Evolutionary conservation across 495 filamentous ascomycete genomes (phyloP).

Genomic region (Tetracladium setigerum): DNA sequence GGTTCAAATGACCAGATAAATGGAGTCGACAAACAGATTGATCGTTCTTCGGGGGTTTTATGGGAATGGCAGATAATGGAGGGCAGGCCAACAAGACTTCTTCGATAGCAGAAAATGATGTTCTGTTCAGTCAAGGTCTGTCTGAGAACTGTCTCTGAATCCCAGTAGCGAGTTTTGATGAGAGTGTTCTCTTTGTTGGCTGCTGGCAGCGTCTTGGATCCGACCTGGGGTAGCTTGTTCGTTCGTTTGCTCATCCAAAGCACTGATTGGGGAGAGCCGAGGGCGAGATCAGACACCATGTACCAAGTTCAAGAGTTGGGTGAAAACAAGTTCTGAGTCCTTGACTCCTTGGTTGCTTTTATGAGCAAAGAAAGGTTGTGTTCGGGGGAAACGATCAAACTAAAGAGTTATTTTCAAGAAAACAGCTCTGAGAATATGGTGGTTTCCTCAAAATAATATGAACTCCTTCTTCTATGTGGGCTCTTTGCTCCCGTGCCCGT

Average conservation of each 20-base stretch:
- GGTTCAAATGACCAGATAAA: conserved; percentile 10
- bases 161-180: conserved; percentile 13
- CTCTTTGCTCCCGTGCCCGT: conserved; percentile 20
- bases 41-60: conserved; percentile 13
- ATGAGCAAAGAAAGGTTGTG: no score
- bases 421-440: no score
- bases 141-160: conserved; percentile 8
- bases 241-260: conserved; percentile 21
- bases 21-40: conserved; percentile 18
- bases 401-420: no score
- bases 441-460: conserved; percentile 6
- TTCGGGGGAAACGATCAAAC: no score
- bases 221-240: conserved; percentile 15
- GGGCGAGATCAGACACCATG: conserved; percentile 13
- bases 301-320: conserved; percentile 1
- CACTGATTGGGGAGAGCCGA: conserved; percentile 20
- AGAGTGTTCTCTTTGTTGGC: conserved; percentile 18
- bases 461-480: conserved; percentile 13
- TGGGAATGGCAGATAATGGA: conserved; percentile 8
- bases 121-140: conserved; percentile 15
- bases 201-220: conserved; percentile 18
- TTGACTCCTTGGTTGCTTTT: conserved; percentile 1
- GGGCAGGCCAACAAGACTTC: conserved; percentile 10
- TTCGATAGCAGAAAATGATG: conserved; percentile 18
- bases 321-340: conserved; percentile 9